These are phyloP conservation scores for Fonsecaea monophora DNA, from an alignment of 2,329 filamentous ascomycete species.

Conservation along the genomic window DNA sequence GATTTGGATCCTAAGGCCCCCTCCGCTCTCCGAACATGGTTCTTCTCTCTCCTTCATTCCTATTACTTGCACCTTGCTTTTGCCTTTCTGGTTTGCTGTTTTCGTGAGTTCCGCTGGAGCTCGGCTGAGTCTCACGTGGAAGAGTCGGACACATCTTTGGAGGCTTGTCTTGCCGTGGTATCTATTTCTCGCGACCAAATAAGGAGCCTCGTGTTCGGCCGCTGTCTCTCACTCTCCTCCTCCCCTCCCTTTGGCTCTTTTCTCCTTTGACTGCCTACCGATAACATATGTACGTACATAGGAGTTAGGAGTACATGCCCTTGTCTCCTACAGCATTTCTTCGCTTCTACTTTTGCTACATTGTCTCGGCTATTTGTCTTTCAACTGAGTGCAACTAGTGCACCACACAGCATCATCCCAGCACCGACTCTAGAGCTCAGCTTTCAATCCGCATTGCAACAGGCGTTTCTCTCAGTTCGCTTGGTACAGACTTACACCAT, in stretches of 20 bases:
- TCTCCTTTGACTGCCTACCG: not conserved
- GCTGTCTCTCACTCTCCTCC: not conserved
- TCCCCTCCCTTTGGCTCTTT: constrained; percentile 5
- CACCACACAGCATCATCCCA: not conserved
- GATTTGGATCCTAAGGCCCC: not conserved
- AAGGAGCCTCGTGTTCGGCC: not conserved
- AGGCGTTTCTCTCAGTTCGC: not conserved
- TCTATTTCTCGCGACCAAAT: not conserved
- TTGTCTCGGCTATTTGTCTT: not conserved
- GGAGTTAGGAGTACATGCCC: not conserved
- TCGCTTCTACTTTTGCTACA: not conserved
- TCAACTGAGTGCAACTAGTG: not conserved
- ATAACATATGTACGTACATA: constrained; percentile 7
- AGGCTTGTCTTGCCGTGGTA: not conserved
- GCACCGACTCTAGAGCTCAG: not conserved
- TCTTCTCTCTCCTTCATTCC: not conserved
- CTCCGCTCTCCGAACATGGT: not conserved
- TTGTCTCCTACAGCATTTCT: not conserved
- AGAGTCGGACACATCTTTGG: not conserved
- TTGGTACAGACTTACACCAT: not conserved
- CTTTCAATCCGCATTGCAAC: not conserved
- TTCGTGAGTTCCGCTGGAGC: not conserved
- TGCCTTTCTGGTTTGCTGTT: not conserved
- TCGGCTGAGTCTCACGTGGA: not conserved
- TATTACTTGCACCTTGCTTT: not conserved